phyloP scores from a whole-genome alignment of 176 grass and related monocot species.

The Oryza brachyantha region DNA sequence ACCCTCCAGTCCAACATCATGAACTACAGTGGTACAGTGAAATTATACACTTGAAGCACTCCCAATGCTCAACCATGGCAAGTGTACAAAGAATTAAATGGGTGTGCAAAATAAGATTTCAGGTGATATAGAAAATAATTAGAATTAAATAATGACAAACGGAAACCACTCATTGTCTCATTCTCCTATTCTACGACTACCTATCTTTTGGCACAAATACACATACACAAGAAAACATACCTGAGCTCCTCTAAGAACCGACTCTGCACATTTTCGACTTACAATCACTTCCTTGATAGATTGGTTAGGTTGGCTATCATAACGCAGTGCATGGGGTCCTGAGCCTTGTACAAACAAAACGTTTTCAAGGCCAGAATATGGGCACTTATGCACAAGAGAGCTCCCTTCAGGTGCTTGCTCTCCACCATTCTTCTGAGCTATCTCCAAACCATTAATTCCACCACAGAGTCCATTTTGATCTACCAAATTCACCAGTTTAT shows the following conservation, averaged over 20 bases:
- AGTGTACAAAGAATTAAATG: too few relatives aligned
- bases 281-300: conserved; percentile 81
- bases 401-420: conserved; percentile 27
- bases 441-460: conserved; percentile 41
- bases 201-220: neutral
- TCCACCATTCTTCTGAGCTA: conserved; percentile 31
- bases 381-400: conserved; percentile 45
- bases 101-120: neutral
- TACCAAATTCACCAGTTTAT: conserved; percentile 55
- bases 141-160: neutral
- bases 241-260: conserved; percentile 97
- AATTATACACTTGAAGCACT: neutral
- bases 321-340: conserved; percentile 67
- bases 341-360: conserved; percentile 84
- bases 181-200: neutral
- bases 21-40: neutral
- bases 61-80: neutral
- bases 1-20: neutral
- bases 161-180: neutral
- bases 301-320: conserved; percentile 32
- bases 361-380: conserved; percentile 62
- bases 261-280: conserved; percentile 96
- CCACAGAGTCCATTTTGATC: conserved; percentile 33
- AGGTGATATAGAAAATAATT: neutral
- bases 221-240: conserved; percentile 36